A percentile compares a stretch with the other conserved stretches of the same genome.
Evolutionary conservation across 306 rosid genomes (phyloP).

Genomic region (Psophocarpus tetragonolobus): DNA sequence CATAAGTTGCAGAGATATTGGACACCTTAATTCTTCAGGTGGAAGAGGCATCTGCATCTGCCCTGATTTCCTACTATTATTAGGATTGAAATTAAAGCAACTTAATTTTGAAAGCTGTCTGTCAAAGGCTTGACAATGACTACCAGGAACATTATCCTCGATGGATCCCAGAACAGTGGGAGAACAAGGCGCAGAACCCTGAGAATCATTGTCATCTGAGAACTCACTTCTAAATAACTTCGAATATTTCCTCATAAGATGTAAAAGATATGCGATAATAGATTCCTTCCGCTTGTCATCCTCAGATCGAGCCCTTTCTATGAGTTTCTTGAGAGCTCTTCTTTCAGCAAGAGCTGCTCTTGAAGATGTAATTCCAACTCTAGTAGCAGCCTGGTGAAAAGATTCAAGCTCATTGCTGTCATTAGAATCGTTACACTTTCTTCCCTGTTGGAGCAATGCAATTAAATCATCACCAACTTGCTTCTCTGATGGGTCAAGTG

Average conservation of each 20-base stretch:
- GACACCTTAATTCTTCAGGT: constrained; percentile 98
- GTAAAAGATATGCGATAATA: constrained; percentile 86
- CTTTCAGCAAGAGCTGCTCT: constrained; percentile 95
- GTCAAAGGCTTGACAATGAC: constrained; percentile 69
- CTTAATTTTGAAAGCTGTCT: constrained; percentile 74
- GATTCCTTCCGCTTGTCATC: constrained; percentile 98
- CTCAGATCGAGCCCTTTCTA: constrained; percentile 88
- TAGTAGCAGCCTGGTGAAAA: constrained; percentile 92
- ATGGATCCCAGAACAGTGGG: constrained; percentile 77
- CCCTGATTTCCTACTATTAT: constrained; percentile 52
- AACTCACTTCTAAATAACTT: constrained; percentile 90
- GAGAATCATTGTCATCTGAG: constrained; percentile 91
- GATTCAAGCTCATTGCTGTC: constrained; percentile 86
- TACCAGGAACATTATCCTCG: constrained; percentile 56
- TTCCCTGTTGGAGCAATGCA: constrained; percentile 87
- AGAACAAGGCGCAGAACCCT: constrained; percentile 96
- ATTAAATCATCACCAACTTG: constrained; percentile 85
- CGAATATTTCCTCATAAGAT: constrained; percentile 96
- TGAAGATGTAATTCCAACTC: constrained; percentile 91
- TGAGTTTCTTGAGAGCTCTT: constrained; percentile 89
- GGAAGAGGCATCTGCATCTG: constrained; percentile 74
- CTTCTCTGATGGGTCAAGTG: constrained; percentile 85
- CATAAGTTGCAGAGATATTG: constrained; percentile 95
- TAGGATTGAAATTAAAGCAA: constrained; percentile 71
- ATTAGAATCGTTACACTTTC: constrained; percentile 62